Base-by-base conservation (phyloP, 441 rosid species). In the Gossypium davidsonii region DNA sequence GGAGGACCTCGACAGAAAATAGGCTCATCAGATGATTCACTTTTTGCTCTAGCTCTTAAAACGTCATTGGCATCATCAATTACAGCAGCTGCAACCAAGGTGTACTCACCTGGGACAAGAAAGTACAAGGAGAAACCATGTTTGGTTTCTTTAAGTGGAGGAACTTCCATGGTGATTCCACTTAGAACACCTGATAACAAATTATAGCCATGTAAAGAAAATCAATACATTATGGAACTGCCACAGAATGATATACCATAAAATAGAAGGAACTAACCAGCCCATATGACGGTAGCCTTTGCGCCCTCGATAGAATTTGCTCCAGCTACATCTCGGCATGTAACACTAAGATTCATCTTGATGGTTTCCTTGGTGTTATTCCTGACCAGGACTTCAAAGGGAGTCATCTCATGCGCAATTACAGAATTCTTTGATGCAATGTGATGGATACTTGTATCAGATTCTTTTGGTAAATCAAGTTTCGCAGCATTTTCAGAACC, bases 281-380 rank as follows among this genome's bases (percentile, higher is more conserved):
- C 86, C 98, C 97, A 93, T 58, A 91, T 70, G 74, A 91, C 97
- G 12, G 98, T 91, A 25, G 93, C 87, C 83, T 86, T 92, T 44
- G 83, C 70, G 67, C 96, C 97, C 79, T 95, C 98, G 1, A 85
- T 71, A 59, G 98, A 95, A 78, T 93, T 95, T 77, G 91, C 89
- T n/a, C 98, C 97, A 31, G 98, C 97, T 57, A 93, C 97, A 66
- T 95, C 99, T 77, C 94, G 85, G 85, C 98, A 95, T 7, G 92
- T 84, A 70, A 93, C 83, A 79, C 89, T 86, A 28, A 95, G 93
- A 78, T 86, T 87, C 85, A 93, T 83, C 84, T 80, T 88, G 76
- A 95, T 89, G 59, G 78, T 78, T 85, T 95, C 92, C 76, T 83
- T 95, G 1, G 99, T 91, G 83, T 57, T 95, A 75, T 95, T 95